phyloP scores from a whole-genome alignment of 768 basidiomycete genomes.

The Kwoniella bestiolae region DNA sequence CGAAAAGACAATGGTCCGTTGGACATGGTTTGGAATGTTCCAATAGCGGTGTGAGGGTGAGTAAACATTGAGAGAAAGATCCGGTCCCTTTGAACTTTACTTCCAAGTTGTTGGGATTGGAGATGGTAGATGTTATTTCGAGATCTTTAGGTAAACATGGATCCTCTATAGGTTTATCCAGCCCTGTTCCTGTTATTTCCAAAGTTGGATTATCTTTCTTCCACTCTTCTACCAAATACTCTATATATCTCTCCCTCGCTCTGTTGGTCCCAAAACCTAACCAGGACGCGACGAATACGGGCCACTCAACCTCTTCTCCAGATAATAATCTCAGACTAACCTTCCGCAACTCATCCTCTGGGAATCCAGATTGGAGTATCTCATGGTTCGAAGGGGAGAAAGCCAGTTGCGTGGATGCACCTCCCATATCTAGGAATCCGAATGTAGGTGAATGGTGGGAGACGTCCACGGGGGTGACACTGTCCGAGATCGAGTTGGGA shows the following conservation, averaged over 20 bases:
- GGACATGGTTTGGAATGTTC: constrained; percentile 84
- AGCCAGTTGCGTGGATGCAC: constrained; percentile 97
- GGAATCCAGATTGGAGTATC: constrained; percentile 58
- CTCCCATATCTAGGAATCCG: constrained; percentile 99
- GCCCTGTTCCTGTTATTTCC: constrained; percentile 14
- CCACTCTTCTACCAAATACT: constrained; percentile 67
- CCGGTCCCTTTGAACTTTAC: constrained; percentile 81
- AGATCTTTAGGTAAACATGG: constrained; percentile 88
- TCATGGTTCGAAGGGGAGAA: constrained; percentile 79
- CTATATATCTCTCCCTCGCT: constrained; percentile 90
- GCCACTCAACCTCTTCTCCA: constrained; percentile 84
- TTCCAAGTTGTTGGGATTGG: background rate
- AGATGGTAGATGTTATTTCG: constrained; percentile 56
- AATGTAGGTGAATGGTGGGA: constrained; percentile 75
- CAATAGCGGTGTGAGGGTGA: constrained; percentile 72
- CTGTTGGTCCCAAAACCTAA: constrained; percentile 97
- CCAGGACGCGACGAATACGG: constrained; percentile 98
- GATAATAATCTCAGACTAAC: constrained; percentile 79
- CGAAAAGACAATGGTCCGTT: constrained; percentile 78
- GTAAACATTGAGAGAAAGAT: constrained; percentile 82
- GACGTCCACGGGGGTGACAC: constrained; percentile 54
- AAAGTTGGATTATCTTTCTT: constrained; percentile 54
- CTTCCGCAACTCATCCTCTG: constrained; percentile 70
- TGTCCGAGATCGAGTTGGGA: constrained; percentile 37
- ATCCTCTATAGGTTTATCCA: constrained; percentile 64